Conservation (phyloP, 768 basidiomycete species). For the Cyclocybe cylindracea region DNA sequence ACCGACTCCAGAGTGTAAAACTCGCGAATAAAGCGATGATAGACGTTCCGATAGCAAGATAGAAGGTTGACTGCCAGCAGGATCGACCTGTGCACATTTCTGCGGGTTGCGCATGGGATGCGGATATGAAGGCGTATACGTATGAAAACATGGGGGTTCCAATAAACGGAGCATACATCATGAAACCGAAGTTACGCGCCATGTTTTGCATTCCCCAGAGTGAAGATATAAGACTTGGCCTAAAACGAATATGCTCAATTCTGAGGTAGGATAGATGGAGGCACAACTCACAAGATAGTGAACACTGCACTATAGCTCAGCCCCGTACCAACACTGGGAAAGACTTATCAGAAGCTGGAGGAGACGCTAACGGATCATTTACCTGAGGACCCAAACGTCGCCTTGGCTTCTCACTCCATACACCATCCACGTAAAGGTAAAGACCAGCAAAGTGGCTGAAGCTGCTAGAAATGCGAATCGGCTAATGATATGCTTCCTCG, state of each 20-base stretch:
- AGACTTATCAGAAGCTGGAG: background rate
- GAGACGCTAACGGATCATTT: constrained; percentile 2
- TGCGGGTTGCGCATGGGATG: constrained; percentile 40
- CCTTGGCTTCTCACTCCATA: constrained; percentile 46
- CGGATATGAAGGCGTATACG: constrained; percentile 71
- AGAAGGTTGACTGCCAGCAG: constrained; percentile 74
- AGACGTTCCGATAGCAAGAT: constrained; percentile 44
- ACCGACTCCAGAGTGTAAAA: constrained; percentile 59
- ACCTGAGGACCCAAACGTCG: constrained; percentile 75
- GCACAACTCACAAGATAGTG: constrained; percentile 61
- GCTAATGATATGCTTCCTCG: constrained; percentile 57
- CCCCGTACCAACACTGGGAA: constrained; percentile 61
- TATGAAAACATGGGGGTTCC: constrained; percentile 80
- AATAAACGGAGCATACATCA: constrained; percentile 74
- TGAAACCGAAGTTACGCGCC: constrained; percentile 75
- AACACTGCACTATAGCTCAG: constrained; percentile 71
- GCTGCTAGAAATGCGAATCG: constrained; percentile 60
- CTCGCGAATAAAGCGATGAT: constrained; percentile 44
- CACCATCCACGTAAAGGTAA: constrained; percentile 59
- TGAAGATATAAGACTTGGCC: constrained; percentile 69
- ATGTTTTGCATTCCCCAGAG: constrained; percentile 72
- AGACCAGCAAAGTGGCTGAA: constrained; percentile 46
- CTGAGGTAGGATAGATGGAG: background rate
- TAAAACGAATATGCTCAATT: constrained; percentile 24
- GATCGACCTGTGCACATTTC: constrained; percentile 54